Conservation (phyloP, 1,284 basidiomycete genomes). For the Apiotrichum brassicae region DNA sequence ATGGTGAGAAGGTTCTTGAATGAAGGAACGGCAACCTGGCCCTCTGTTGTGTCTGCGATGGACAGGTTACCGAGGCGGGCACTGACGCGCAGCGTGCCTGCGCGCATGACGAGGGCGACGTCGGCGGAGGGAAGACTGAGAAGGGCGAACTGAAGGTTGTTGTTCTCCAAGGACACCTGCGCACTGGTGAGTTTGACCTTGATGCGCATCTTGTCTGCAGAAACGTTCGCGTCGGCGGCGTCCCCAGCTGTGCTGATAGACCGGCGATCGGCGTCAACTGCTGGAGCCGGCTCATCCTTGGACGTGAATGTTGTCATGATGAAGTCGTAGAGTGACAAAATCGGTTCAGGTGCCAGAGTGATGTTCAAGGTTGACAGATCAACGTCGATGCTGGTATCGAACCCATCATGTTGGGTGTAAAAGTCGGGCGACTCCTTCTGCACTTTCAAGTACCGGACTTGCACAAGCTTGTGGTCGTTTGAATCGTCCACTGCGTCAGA, state of each 20-base stretch:
- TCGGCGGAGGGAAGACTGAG: conserved; percentile 87
- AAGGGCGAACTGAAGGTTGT: conserved; percentile 67
- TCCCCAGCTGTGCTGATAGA: not conserved
- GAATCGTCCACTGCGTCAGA: conserved; percentile 54
- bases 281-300: conserved; percentile 34
- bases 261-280: conserved; percentile 11
- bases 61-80: conserved; percentile 82
- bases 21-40: conserved; percentile 53
- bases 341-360: conserved; percentile 82
- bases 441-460: conserved; percentile 74
- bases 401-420: conserved; percentile 70
- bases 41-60: conserved; percentile 70
- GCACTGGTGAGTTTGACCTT: conserved; percentile 81
- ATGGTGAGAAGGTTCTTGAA: conserved; percentile 90
- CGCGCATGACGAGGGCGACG: conserved; percentile 70
- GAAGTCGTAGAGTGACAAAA: conserved; percentile 90
- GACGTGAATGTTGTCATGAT: conserved; percentile 94
- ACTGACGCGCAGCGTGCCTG: conserved; percentile 69
- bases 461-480: conserved; percentile 63
- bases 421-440: conserved; percentile 86
- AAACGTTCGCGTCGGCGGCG: not conserved
- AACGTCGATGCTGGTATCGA: conserved; percentile 83
- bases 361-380: conserved; percentile 90
- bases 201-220: conserved; percentile 67
- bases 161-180: conserved; percentile 83